phyloP scores from a whole-genome alignment of 306 rosid species.

The Luffa aegyptiaca region DNA sequence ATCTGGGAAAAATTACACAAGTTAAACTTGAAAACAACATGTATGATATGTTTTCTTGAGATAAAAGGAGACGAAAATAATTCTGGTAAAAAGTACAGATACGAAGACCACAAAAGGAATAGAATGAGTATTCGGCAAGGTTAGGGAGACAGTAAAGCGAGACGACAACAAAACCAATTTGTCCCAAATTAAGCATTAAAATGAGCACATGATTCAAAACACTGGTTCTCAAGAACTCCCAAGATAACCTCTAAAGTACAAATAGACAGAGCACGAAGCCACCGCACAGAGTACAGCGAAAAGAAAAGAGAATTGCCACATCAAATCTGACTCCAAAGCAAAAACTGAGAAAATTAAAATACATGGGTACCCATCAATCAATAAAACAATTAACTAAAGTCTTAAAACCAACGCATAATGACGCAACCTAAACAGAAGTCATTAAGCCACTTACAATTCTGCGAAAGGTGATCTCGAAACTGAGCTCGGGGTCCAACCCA shows the following conservation, averaged over 20 bases:
- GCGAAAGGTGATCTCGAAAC: constrained; percentile 61
- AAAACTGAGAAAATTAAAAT: not conserved
- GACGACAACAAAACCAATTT: not conserved
- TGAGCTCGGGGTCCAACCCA: constrained; percentile 89
- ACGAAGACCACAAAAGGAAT: not conserved
- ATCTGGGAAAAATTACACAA: not conserved
- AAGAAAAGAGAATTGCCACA: not conserved
- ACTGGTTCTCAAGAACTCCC: not conserved
- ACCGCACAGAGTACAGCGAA: not conserved
- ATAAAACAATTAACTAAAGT: not conserved
- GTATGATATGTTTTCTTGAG: not conserved
- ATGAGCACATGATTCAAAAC: not conserved
- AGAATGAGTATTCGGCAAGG: not conserved
- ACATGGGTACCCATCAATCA: not conserved
- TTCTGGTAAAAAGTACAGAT: not conserved
- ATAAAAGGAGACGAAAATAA: not conserved
- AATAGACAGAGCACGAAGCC: not conserved
- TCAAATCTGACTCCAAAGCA: not conserved
- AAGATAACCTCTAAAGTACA: not conserved
- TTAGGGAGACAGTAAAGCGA: not conserved
- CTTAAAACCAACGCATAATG: not conserved
- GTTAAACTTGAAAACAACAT: not conserved
- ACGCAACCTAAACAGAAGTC: not conserved
- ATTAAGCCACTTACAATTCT: constrained; percentile 57
- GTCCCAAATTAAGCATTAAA: not conserved